Base-by-base conservation (phyloP, 2,329 filamentous ascomycete genomes). In the Aspergillus tamarii region DNA sequence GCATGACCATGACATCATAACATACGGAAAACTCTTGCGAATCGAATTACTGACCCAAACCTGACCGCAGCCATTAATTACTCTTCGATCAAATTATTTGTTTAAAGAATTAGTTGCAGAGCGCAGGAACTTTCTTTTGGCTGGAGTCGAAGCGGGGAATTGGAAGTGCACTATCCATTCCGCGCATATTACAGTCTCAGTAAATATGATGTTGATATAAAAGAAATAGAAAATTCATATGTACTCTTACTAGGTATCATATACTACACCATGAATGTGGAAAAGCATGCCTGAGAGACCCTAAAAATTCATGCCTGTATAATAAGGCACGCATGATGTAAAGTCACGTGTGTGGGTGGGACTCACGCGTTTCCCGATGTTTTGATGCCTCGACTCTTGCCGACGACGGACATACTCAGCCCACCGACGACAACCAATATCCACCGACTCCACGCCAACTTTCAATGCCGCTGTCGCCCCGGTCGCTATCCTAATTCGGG, bases 291-390 rank as follows among this genome's bases (percentile, higher is more conserved):
- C 14, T 6, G 5, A 1, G 2, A 36, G 5, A 36, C 14, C 8
- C 41, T 4, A 10, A 2, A 21, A 2, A 43, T 21, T 4, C 11
- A 32, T 60, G 62, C 64, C 64, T 65, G 43, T 4, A 19, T 4
- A 16, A 14, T 48, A 45, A 61, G 61, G 64, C 64, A 55, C 2
- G 34, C 26, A 56, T 61, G 59, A 65, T 61, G 50, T 52, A 58
- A 21, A n/a, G 28, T 70, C 69, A 70, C 69, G 69, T 70, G 69
- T 16, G 2, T 10, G 21, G 57, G 61, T 59, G 67, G 64, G 54
- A 61, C 56, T 61, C 39, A 66, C 66, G 66, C 64, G 64, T 68
- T 58, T 52, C 62, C 62, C 57, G 61, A 59, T 70, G 66, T 69
- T 68, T 69, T 68, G 64, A 66, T 68, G 57, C 61, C 55, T 66